Percentiles rank a stretch among this genome's conserved stretches.
These are phyloP conservation scores for Wickerhamomyces strasburgensis DNA, from an alignment of 805 yeast species.

Conservation along the genomic window DNA sequence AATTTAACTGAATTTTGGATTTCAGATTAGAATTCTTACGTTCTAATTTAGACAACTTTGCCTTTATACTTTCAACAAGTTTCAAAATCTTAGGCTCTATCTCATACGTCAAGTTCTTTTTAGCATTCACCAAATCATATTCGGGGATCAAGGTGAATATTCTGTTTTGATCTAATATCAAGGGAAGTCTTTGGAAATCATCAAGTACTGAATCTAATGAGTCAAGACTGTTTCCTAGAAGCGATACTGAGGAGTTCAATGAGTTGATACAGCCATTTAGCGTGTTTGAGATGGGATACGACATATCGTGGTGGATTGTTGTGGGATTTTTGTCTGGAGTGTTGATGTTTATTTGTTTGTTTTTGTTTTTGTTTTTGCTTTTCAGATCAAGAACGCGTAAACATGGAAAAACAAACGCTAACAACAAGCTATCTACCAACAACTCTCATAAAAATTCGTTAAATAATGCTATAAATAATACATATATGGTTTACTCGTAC, in stretches of 20 bases:
- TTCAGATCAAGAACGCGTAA: no score
- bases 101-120: conserved; percentile 31
- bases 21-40: conserved; percentile 30
- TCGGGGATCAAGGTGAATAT: conserved; percentile 51
- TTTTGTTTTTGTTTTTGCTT: no score
- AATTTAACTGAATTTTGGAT: conserved; percentile 37
- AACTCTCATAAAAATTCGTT: no score
- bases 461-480: no score
- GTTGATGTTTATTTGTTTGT: no score
- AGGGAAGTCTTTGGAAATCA: conserved; percentile 36
- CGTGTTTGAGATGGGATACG: conserved; percentile 13
- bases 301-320: conserved; percentile 3
- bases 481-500: no score
- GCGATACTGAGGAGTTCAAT: conserved; percentile 30
- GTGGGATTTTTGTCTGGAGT: no score
- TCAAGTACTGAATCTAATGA: conserved; percentile 29
- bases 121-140: conserved; percentile 38
- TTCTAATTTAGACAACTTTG: conserved; percentile 30
- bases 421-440: no score
- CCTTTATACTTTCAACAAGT: conserved; percentile 29
- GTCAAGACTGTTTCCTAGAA: conserved; percentile 31
- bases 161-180: conserved; percentile 38
- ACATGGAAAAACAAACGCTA: no score
- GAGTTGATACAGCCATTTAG: conserved; percentile 29
- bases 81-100: conserved; percentile 38